Percentiles rank a stretch among this genome's conserved stretches.
Evolutionary conservation across 306 rosid genomes (phyloP).

Genomic region (Argentina anserina): DNA sequence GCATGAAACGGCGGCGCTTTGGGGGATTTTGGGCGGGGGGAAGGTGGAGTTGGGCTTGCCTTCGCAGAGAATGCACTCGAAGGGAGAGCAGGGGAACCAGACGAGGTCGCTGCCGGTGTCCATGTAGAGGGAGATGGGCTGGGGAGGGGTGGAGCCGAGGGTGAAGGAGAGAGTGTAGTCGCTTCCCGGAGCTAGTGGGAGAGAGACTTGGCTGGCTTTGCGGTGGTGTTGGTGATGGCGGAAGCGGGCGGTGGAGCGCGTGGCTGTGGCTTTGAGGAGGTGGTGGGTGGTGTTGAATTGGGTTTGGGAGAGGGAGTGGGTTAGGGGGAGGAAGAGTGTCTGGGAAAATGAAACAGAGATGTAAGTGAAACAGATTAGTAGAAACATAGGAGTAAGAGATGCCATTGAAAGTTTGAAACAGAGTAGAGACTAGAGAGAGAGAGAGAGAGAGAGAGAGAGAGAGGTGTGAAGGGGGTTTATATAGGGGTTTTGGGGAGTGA

Average conservation of each 20-base stretch:
- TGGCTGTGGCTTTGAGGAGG: slow-evolving; percentile 66
- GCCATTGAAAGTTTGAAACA: slow-evolving; percentile 35
- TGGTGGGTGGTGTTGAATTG: slow-evolving; percentile 64
- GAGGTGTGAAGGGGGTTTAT: slow-evolving; percentile 17
- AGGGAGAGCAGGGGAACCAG: slow-evolving; percentile 92
- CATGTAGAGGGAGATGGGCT: slow-evolving; percentile 76
- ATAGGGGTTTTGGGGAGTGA: neutral
- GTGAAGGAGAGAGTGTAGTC: slow-evolving; percentile 78
- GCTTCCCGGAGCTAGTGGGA: slow-evolving; percentile 82
- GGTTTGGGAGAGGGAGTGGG: slow-evolving; percentile 55
- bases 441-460: too few species aligned
- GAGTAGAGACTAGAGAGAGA: too few species aligned
- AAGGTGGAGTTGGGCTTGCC: slow-evolving; percentile 49
- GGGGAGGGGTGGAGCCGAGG: slow-evolving; percentile 48
- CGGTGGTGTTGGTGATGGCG: slow-evolving; percentile 33
- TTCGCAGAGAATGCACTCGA: slow-evolving; percentile 91
- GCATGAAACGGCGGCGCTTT: slow-evolving; percentile 47
- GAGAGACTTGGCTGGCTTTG: slow-evolving; percentile 40
- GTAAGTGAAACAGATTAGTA: slow-evolving; percentile 38
- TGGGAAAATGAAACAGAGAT: slow-evolving; percentile 31
- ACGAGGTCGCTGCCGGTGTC: slow-evolving; percentile 96
- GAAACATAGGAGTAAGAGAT: slow-evolving; percentile 37
- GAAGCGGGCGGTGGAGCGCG: slow-evolving; percentile 62
- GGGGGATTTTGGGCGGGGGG: slow-evolving; percentile 42
- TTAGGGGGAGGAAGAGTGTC: slow-evolving; percentile 47